A percentile compares a stretch with the other conserved stretches of the same genome.
Conservation (phyloP, 2,329 filamentous ascomycete genomes). For the Colletotrichum plurivorum region DNA sequence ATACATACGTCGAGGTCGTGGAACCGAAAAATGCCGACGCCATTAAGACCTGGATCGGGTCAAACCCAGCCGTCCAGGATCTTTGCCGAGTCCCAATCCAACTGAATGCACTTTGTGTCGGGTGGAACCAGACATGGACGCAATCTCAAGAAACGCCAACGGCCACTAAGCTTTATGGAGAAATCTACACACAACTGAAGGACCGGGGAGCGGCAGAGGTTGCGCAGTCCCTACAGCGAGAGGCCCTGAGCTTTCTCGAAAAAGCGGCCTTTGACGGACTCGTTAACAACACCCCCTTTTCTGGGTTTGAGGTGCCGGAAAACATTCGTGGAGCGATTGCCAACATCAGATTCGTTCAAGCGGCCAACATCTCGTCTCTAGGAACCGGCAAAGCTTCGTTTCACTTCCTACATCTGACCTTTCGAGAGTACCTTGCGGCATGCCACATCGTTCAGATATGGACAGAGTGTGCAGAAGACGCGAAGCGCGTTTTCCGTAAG, state of each 20-base stretch:
- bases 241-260: too few species aligned
- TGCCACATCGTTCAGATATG: constrained; percentile 55
- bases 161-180: constrained; percentile 51
- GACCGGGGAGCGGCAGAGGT: too few species aligned
- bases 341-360: constrained; percentile 46
- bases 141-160: constrained; percentile 48
- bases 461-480: constrained; percentile 15
- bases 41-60: too few species aligned
- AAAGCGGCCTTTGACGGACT: too few species aligned
- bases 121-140: constrained; percentile 50
- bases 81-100: constrained; percentile 57
- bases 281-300: too few species aligned
- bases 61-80: too few species aligned
- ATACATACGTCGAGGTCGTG: too few species aligned
- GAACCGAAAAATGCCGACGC: too few species aligned
- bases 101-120: constrained; percentile 59
- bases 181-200: constrained; percentile 43
- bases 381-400: too few species aligned
- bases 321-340: constrained; percentile 46
- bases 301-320: too few species aligned
- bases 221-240: too few species aligned
- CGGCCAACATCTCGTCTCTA: too few species aligned
- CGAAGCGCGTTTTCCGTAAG: background rate
- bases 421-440: constrained; percentile 59
- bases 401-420: constrained; percentile 59